Conservation (phyloP, 768 basidiomycete species). For the Coprinopsis cinerea region DNA sequence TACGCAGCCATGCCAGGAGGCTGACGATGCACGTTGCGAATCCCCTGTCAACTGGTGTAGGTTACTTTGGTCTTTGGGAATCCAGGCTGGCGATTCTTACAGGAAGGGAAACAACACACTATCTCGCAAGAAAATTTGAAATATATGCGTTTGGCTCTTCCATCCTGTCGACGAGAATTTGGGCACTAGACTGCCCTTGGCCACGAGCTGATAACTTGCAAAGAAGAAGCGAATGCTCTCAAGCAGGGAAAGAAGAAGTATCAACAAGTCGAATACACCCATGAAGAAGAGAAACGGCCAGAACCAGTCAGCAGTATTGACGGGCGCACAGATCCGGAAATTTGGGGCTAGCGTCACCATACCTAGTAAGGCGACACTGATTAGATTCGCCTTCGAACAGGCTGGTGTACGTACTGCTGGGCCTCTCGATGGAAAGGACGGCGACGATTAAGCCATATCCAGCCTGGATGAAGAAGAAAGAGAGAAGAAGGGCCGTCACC, state of each 20-base stretch:
- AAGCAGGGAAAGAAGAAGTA: background rate
- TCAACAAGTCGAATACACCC: conserved; percentile 5
- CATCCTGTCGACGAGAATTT: background rate
- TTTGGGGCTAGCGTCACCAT: background rate
- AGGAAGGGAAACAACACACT: conserved; percentile 14
- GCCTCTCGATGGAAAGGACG: background rate
- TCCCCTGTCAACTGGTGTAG: background rate
- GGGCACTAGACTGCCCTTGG: background rate
- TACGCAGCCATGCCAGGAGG: conserved; percentile 1
- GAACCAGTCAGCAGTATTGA: background rate
- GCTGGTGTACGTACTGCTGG: background rate
- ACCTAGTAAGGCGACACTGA: background rate
- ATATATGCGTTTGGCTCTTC: background rate
- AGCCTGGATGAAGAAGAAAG: background rate
- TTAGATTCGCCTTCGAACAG: background rate
- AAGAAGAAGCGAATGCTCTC: conserved; percentile 2
- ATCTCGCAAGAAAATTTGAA: conserved; percentile 9
- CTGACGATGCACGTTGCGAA: conserved; percentile 2
- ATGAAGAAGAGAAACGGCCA: background rate
- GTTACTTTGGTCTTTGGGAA: background rate
- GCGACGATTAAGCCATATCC: background rate
- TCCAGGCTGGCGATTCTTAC: conserved; percentile 3
- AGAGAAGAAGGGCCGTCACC: background rate
- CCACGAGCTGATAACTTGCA: background rate
- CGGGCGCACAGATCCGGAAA: conserved; percentile 1